Evolutionary conservation across 1,284 basidiomycete species (phyloP).

Genomic region (Vanrija humicola): DNA sequence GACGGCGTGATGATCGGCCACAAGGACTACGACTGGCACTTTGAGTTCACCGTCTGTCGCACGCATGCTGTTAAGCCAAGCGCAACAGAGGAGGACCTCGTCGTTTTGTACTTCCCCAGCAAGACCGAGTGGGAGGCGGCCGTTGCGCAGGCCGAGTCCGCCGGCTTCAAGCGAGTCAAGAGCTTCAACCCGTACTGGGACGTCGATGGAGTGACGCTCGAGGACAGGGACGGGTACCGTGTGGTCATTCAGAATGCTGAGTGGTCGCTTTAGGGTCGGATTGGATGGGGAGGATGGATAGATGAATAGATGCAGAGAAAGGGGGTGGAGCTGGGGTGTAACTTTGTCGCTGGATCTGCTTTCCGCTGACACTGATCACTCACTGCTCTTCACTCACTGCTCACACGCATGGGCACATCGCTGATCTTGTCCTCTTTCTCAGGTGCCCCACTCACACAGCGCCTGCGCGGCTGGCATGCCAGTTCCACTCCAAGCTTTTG

Average conservation of each 20-base stretch:
- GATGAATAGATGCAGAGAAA: no score
- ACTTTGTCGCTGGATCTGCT: no score
- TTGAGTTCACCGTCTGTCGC: slow-evolving; percentile 3
- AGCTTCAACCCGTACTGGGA: slow-evolving; percentile 13
- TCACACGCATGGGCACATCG: no score
- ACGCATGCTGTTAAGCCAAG: not conserved
- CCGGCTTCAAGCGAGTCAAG: not conserved
- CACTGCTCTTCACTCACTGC: no score
- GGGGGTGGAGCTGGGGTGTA: no score
- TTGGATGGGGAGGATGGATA: no score
- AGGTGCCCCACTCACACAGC: no score
- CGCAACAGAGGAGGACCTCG: slow-evolving; percentile 9
- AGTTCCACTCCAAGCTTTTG: no score
- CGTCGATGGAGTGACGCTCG: slow-evolving; percentile 1
- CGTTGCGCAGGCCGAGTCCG: not conserved
- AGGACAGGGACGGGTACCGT: slow-evolving; percentile 11
- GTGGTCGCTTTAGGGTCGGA: not conserved
- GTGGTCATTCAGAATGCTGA: slow-evolving; percentile 3
- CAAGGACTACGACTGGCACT: slow-evolving; percentile 3
- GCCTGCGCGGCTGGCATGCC: no score
- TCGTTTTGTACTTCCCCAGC: slow-evolving; percentile 11
- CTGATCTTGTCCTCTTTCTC: no score
- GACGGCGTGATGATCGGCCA: slow-evolving; percentile 13
- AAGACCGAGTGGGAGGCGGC: not conserved
- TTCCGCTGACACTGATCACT: no score